Percentiles rank a stretch among this genome's conserved stretches.
Evolutionary conservation across 441 rosid genomes (phyloP).

Genomic region (Daphne laureola): DNA sequence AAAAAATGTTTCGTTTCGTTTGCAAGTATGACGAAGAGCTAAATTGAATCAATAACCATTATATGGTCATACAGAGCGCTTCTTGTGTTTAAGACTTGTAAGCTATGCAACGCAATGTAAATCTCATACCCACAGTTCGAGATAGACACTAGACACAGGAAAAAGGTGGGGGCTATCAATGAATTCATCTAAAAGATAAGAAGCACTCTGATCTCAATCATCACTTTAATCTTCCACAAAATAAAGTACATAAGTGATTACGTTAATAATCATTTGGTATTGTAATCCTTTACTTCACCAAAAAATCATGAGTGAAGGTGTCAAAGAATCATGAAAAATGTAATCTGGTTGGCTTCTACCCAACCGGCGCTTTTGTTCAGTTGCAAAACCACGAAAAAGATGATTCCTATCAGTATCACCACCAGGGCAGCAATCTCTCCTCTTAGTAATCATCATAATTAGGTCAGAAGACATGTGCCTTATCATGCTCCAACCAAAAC

Average conservation of each 20-base stretch:
- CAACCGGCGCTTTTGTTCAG: constrained; percentile 36
- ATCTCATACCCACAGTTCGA: too few relatives aligned
- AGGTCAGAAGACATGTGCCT: too few relatives aligned
- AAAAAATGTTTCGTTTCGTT: too few relatives aligned
- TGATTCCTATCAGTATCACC: too few relatives aligned
- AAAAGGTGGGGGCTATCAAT: constrained; percentile 24
- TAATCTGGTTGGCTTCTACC: constrained; percentile 22
- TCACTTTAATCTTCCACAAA: constrained; percentile 17
- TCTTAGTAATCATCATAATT: too few relatives aligned
- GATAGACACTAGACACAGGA: neutral
- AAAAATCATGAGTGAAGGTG: constrained; percentile 30
- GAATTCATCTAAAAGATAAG: constrained; percentile 19
- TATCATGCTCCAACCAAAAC: too few relatives aligned
- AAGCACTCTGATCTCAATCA: constrained; percentile 21
- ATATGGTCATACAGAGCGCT: too few relatives aligned
- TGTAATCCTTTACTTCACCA: constrained; percentile 23
- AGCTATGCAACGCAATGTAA: too few relatives aligned
- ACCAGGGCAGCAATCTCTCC: too few relatives aligned
- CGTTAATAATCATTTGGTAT: constrained; percentile 20
- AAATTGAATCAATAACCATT: too few relatives aligned
- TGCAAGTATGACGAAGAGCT: too few relatives aligned
- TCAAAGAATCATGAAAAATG: constrained; percentile 40
- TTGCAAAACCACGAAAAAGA: neutral
- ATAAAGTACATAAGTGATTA: constrained; percentile 30
- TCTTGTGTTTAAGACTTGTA: too few relatives aligned